A percentile compares a stretch with the other conserved stretches of the same genome.
These are phyloP conservation scores for Pseudogymnoascus sp. DNA, from an alignment of 2,329 filamentous ascomycete species.

Conservation along the genomic window DNA sequence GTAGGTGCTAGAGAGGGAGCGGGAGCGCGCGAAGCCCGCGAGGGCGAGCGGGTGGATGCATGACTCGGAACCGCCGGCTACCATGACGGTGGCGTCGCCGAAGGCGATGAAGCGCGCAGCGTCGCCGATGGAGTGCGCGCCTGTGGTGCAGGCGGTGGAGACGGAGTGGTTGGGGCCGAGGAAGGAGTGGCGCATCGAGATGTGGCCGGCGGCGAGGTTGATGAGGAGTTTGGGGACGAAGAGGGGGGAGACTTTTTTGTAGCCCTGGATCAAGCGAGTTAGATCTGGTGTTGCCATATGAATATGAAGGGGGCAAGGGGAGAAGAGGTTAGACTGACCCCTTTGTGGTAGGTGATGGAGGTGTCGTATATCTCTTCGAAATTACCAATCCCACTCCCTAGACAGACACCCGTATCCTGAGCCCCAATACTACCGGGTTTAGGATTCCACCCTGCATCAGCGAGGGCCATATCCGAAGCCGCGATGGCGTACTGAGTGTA, in stretches of 20 bases:
- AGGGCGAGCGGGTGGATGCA: constrained; percentile 93
- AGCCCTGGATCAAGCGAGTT: constrained; percentile 50
- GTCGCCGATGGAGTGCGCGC: constrained; percentile 89
- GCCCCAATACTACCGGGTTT: constrained; percentile 43
- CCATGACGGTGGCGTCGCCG: constrained; percentile 89
- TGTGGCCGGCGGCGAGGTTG: constrained; percentile 89
- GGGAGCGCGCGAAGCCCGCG: constrained; percentile 79
- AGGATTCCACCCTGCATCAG: constrained; percentile 65
- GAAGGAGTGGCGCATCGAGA: constrained; percentile 87
- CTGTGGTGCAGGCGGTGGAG: constrained; percentile 93
- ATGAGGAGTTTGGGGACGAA: constrained; percentile 91
- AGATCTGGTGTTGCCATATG: neutral
- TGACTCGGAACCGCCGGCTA: constrained; percentile 90
- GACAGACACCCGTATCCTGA: constrained; percentile 77
- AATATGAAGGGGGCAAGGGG: neutral
- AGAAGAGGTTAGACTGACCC: constrained; percentile 37
- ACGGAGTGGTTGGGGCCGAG: constrained; percentile 85
- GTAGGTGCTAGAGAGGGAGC: constrained; percentile 74
- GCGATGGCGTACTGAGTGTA: constrained; percentile 91
- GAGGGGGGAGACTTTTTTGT: constrained; percentile 83
- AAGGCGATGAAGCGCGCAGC: constrained; percentile 86
- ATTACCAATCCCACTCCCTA: constrained; percentile 93
- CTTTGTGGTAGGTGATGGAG: constrained; percentile 63
- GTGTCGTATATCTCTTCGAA: constrained; percentile 85
- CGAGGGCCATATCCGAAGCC: constrained; percentile 74